These are phyloP conservation scores for Carex cristatella DNA, from an alignment of 176 grass and related monocot genomes.

Conservation along the genomic window DNA sequence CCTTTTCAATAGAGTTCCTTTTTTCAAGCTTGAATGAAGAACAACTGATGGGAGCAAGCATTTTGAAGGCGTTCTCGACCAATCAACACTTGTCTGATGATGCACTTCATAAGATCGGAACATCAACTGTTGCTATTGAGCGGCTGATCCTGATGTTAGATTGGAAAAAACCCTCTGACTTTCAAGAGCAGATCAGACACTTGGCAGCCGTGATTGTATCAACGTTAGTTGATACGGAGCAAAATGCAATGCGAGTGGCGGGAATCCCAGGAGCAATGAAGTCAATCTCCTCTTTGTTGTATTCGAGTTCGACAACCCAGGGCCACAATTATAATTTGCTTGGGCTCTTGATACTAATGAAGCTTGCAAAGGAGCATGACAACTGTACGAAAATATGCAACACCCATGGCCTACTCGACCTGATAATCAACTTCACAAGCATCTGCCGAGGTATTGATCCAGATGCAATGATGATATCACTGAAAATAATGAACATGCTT, in stretches of 20 bases:
- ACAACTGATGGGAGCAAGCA: too few relatives aligned
- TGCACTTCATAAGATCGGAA: too few relatives aligned
- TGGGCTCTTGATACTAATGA: slow-evolving; percentile 70
- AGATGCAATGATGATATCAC: slow-evolving; percentile 52
- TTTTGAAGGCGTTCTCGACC: too few relatives aligned
- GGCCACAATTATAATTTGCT: slow-evolving; percentile 23
- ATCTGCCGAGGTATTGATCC: neutral
- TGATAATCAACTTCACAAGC: slow-evolving; percentile 53
- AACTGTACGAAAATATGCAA: slow-evolving; percentile 62
- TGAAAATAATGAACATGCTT: slow-evolving; percentile 66
- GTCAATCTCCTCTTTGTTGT: slow-evolving; percentile 50
- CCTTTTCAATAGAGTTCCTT: too few relatives aligned
- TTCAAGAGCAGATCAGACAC: slow-evolving; percentile 24
- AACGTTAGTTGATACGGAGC: slow-evolving; percentile 45
- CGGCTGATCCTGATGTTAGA: too few relatives aligned
- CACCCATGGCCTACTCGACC: slow-evolving; percentile 56
- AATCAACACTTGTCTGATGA: too few relatives aligned
- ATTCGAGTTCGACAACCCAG: neutral
- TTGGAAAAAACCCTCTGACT: neutral
- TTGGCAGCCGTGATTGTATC: neutral
- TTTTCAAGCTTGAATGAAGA: too few relatives aligned
- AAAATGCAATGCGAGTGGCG: slow-evolving; percentile 33
- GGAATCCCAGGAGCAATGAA: slow-evolving; percentile 41
- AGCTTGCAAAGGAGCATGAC: slow-evolving; percentile 54
- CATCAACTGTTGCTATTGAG: too few relatives aligned